Evolutionary conservation across 2,329 filamentous ascomycete genomes (phyloP), one percentile per base, ranked within the genome.

Genomic region (Aspergillus novoparasiticus): DNA sequence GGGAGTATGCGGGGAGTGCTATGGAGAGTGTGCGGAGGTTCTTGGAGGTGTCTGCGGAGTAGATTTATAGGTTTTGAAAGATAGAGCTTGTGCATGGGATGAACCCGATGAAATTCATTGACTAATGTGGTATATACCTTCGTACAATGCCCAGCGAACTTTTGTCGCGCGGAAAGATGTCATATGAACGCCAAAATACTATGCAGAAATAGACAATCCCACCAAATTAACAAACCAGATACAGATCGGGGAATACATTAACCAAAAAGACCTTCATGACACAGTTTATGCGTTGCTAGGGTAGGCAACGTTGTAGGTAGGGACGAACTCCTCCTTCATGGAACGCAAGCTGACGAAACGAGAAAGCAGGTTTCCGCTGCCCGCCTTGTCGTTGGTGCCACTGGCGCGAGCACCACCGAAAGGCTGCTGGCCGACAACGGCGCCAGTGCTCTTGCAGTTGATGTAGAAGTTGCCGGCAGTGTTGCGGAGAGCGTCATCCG

Each of bases 351-450:
- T 90, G 60, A 90, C 87, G 74, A 91, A 91, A 55, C 89, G 83
- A 62, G 81, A 84, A 69, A 91, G 76, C 66, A 91, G 76, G 76
- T 87, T 88, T 68, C 82, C 78, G 72, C 87, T 89, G 41, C 89
- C 89, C 19, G 89, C 88, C 83, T 91, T 91, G 79, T 91, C 89
- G 74, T 91, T 91, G 26, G 89, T 91, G 30, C 89, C 89, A 65
- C 86, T 89, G 8, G 87, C 88, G 66, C 89, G 82, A 14, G 87
- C 85, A 59, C 89, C 89, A 26, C 89, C 89, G 74, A 91, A 91
- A 4, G 89, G 86, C 80, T 91, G 89, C 80, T 91, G 89, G 16
- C 88, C 89, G 9, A 91, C 89, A 28, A 92, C 88, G 19, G 89
- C 89, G 45, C 89, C 89, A 1, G 89, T 91, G 77, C 87, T 80